phyloP scores from a whole-genome alignment of 2,329 filamentous ascomycete species.

The Ophiostoma quercus region DNA sequence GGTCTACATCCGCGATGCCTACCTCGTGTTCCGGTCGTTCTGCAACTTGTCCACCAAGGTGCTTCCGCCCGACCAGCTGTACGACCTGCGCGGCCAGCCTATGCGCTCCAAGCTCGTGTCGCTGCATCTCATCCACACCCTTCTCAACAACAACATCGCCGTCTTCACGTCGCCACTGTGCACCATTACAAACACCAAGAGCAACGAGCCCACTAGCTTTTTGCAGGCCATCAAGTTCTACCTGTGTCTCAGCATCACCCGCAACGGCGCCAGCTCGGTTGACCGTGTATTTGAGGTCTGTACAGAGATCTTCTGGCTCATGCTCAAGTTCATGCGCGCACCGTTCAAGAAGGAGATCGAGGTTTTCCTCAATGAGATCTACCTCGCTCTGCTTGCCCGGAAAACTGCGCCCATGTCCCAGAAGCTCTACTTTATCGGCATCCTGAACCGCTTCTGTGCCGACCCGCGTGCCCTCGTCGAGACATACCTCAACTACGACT shows the following conservation, averaged over 20 bases:
- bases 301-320: slow-evolving; percentile 96
- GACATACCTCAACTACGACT: slow-evolving; percentile 97
- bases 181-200: slow-evolving; percentile 87
- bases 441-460: slow-evolving; percentile 75
- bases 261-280: slow-evolving; percentile 91
- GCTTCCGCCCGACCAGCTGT: slow-evolving; percentile 81
- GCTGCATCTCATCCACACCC: slow-evolving; percentile 88
- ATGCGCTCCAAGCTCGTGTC: slow-evolving; percentile 98
- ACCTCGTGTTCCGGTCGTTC: slow-evolving; percentile 93
- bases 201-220: slow-evolving; percentile 81
- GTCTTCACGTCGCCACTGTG: slow-evolving; percentile 89
- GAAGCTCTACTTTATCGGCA: slow-evolving; percentile 83
- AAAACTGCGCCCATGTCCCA: slow-evolving; percentile 81
- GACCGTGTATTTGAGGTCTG: slow-evolving; percentile 91
- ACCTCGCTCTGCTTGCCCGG: slow-evolving; percentile 84
- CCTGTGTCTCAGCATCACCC: slow-evolving; percentile 86
- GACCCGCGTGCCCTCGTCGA: slow-evolving; percentile 89
- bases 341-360: slow-evolving; percentile 98
- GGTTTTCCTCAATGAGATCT: slow-evolving; percentile 96
- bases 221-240: slow-evolving; percentile 96
- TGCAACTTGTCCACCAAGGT: slow-evolving; percentile 96
- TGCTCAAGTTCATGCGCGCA: slow-evolving; percentile 87
- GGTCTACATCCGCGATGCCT: slow-evolving; percentile 94
- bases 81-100: slow-evolving; percentile 85
- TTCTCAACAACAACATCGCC: slow-evolving; percentile 86